Conservation (phyloP, 73 alveolate species). For the Tetrahymena elliotti region DNA sequence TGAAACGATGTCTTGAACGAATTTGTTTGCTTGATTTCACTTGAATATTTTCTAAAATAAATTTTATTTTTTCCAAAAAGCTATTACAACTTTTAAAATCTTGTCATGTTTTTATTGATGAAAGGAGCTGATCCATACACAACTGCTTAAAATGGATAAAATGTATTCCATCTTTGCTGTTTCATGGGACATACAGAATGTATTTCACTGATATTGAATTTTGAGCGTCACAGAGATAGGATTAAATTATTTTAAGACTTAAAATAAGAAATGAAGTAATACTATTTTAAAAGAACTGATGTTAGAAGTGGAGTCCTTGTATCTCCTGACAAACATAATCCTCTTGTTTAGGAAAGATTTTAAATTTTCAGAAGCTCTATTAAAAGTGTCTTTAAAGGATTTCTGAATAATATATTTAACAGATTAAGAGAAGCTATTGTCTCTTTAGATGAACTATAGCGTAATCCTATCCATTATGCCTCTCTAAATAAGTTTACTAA, state of each 20-base stretch:
- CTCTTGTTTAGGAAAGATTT: conserved; percentile 49
- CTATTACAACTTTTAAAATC: conserved; percentile 29
- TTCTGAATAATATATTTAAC: conserved; percentile 27
- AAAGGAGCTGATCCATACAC: conserved; percentile 43
- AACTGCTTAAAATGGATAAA: conserved; percentile 18
- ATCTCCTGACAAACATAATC: conserved; percentile 60
- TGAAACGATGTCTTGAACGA: not conserved
- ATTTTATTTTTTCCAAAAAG: not conserved
- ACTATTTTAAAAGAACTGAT: conserved; percentile 65
- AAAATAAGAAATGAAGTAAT: conserved; percentile 46
- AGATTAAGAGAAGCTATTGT: conserved; percentile 23
- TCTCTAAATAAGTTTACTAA: conserved; percentile 61
- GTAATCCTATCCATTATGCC: conserved; percentile 70
- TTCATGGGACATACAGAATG: conserved; percentile 33
- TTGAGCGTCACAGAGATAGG: not conserved
- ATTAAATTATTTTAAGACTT: not conserved
- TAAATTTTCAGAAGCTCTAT: conserved; percentile 48
- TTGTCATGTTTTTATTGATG: conserved; percentile 33
- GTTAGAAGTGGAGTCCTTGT: conserved; percentile 63
- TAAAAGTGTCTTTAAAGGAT: conserved; percentile 32
- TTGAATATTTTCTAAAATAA: not conserved
- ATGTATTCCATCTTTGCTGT: conserved; percentile 30
- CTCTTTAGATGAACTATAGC: conserved; percentile 41
- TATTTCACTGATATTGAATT: not conserved
- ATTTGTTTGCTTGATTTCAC: not conserved